phyloP scores from a whole-genome alignment of 306 rosid genomes.

The Ziziphus jujuba region DNA sequence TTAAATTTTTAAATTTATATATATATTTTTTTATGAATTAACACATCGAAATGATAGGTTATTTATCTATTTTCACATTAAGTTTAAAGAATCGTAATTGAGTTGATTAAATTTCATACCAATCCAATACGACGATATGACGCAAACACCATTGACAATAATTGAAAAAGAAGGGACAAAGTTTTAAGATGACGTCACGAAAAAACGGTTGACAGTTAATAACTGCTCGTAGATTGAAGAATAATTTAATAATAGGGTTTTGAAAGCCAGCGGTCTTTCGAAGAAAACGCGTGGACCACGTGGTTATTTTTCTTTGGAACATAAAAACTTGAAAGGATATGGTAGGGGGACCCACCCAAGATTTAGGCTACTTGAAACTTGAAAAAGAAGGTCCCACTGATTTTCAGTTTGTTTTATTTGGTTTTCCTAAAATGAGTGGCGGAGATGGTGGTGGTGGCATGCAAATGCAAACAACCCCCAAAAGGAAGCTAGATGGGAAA shows the following conservation, averaged over 20 bases:
- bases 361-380: background rate
- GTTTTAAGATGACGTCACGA: slow-evolving; percentile 30
- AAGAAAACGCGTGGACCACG: slow-evolving; percentile 32
- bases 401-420: background rate
- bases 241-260: too few relatives aligned
- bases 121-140: too few relatives aligned
- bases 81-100: too few relatives aligned
- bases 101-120: too few relatives aligned
- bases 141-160: too few relatives aligned
- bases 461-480: background rate
- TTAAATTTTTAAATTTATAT: too few relatives aligned
- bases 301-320: background rate
- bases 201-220: slow-evolving; percentile 66
- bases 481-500: slow-evolving; percentile 12
- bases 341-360: background rate
- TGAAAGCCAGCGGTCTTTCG: slow-evolving; percentile 11
- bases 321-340: background rate
- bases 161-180: background rate
- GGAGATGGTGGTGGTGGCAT: too few relatives aligned
- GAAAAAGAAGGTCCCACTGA: background rate
- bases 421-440: too few relatives aligned
- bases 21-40: too few relatives aligned
- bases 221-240: slow-evolving; percentile 2
- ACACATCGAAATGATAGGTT: too few relatives aligned
- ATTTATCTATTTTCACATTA: too few relatives aligned